Conservation (phyloP, 1,284 basidiomycete species). For the Tetrapyrgos nigripes region DNA sequence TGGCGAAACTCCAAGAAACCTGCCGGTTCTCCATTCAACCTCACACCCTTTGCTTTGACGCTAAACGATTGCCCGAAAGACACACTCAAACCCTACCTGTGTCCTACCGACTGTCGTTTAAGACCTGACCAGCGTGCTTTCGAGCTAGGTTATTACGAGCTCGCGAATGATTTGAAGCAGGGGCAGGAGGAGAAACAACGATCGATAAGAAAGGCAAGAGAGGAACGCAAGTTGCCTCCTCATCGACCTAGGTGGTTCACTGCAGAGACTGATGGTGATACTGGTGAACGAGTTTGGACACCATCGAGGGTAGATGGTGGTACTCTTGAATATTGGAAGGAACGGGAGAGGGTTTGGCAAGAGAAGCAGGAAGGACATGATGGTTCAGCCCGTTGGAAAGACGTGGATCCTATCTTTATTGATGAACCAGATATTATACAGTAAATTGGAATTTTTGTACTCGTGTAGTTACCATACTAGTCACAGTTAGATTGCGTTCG, state of each 20-base stretch:
- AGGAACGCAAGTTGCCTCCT: slow-evolving; percentile 74
- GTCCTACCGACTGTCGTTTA: slow-evolving; percentile 93
- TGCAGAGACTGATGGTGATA: slow-evolving; percentile 81
- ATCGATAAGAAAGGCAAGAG: slow-evolving; percentile 75
- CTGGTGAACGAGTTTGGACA: slow-evolving; percentile 86
- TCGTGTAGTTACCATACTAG: too few relatives aligned
- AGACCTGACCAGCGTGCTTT: slow-evolving; percentile 97
- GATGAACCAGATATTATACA: slow-evolving; percentile 52
- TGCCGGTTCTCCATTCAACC: slow-evolving; percentile 83
- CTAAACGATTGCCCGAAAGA: slow-evolving; percentile 83
- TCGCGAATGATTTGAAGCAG: slow-evolving; percentile 88
- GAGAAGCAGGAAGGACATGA: slow-evolving; percentile 41
- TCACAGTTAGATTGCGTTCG: too few relatives aligned
- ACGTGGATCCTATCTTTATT: slow-evolving; percentile 84
- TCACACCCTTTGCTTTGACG: slow-evolving; percentile 94
- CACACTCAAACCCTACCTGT: slow-evolving; percentile 75
- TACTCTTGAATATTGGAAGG: slow-evolving; percentile 83
- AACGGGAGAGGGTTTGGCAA: slow-evolving; percentile 74
- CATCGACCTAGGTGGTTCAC: slow-evolving; percentile 89
- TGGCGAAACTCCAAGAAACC: slow-evolving; percentile 95
- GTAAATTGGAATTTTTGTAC: slow-evolving; percentile 1
- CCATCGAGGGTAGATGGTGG: slow-evolving; percentile 63
- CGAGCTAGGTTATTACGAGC: slow-evolving; percentile 90
- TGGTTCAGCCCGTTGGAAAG: slow-evolving; percentile 57
- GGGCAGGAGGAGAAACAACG: slow-evolving; percentile 92